phyloP scores from a whole-genome alignment of 2,329 filamentous ascomycete genomes.

The Metarhizium rileyi region DNA sequence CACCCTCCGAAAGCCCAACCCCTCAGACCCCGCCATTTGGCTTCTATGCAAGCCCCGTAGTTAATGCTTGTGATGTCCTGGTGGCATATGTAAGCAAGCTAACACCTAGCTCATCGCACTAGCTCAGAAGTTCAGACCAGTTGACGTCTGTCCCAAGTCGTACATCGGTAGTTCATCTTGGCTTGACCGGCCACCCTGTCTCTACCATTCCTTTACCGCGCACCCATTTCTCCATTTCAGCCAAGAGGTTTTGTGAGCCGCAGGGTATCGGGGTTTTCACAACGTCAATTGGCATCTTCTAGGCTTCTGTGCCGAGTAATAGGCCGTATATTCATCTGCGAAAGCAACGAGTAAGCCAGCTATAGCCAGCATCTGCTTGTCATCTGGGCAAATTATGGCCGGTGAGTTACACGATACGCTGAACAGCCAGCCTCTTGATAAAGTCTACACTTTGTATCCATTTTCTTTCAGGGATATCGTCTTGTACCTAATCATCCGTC shows the following conservation, averaged over 20 bases:
- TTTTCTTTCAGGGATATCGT: not conserved
- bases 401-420: conserved; percentile 1
- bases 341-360: not conserved
- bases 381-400: conserved; percentile 1
- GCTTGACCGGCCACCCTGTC: not conserved
- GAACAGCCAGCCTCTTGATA: too few relatives aligned
- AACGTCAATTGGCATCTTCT: not conserved
- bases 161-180: not conserved
- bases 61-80: not conserved
- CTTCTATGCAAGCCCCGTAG: not conserved
- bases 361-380: not conserved
- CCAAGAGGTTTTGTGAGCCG: not conserved
- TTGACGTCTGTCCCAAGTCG: not conserved
- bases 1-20: conserved; percentile 12
- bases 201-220: not conserved
- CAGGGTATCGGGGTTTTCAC: not conserved
- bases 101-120: not conserved
- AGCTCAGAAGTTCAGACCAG: not conserved
- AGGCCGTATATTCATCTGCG: not conserved
- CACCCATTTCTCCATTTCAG: not conserved
- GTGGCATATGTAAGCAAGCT: not conserved
- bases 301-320: not conserved
- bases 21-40: conserved; percentile 9
- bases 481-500: not conserved
- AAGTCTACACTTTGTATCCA: too few relatives aligned